Evolutionary conservation across 140 eudicot genomes (phyloP), one percentile per base, ranked within the genome.

Genomic region (Flaveria floridana): DNA sequence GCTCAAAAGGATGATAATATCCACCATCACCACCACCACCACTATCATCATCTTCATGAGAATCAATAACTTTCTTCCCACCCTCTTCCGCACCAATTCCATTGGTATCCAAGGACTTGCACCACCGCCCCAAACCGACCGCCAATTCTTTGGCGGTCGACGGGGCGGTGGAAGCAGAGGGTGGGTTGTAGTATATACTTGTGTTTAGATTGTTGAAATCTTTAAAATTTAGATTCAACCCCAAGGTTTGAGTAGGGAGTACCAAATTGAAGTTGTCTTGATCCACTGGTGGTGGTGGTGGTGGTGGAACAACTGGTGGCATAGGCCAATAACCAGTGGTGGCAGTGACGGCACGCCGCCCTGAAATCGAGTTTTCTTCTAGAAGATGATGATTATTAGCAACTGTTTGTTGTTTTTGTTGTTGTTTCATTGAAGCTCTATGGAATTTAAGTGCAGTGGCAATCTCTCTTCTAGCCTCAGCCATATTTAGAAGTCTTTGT

Each of bases 371-470:
- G 41, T 34, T 34, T 34, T 34, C 41, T 3, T 34, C 41, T 34
- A 34, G 90, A 18, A 73, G 75, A 19, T 73, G 42, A 21, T 85
- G 85, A 50, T 70, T 63, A 25, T 34, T 5, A 34, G 41, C 41
- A 34, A 86, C 70, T 14, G 75, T 56, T 15, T 80, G 71, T 11
- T 71, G 48, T 48, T 48, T 16, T 47, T 47, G 53, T 47, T 47
- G 53, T 70, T 93, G 90, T 66, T 88, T 93, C 97, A 90, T 93
- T 4, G 98, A 57, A 11, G 96, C 97, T 73, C 98, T 81, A 82
- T 93, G 98, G 61, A 86, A 86, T 79, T 93, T 93, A 57, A 93
- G 95, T 53, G 96, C 98, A 5, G 98, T 86, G 65, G 89, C 96
- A 75, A 93, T 93, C 75, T 93, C 98, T 73, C 85, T 80, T 30